These are phyloP conservation scores for Arthrobotrys pseudoclavata DNA, from an alignment of 2,329 filamentous ascomycete genomes.

Conservation along the genomic window DNA sequence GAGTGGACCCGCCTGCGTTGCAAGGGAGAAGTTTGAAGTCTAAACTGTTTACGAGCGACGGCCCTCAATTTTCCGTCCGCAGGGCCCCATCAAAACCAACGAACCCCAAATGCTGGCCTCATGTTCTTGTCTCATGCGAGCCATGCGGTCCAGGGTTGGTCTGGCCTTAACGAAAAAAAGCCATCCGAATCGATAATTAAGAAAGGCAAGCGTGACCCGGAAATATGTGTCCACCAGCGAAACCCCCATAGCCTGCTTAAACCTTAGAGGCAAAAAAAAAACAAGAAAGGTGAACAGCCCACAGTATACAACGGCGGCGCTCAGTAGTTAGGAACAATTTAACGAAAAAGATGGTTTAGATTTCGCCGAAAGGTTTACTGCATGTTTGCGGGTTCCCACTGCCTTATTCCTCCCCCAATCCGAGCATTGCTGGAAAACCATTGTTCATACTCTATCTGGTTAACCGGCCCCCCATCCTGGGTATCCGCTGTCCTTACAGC, in stretches of 20 bases:
- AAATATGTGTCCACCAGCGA: constrained; percentile 52
- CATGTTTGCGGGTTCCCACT: constrained; percentile 10
- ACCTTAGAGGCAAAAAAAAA: constrained; percentile 28
- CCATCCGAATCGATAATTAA: constrained; percentile 39
- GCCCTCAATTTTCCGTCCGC: constrained; percentile 61
- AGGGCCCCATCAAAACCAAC: constrained; percentile 44
- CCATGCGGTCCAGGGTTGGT: constrained; percentile 34
- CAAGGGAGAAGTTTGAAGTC: constrained; percentile 50
- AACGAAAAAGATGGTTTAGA: constrained; percentile 47
- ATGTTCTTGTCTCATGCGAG: constrained; percentile 32
- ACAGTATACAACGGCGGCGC: constrained; percentile 18
- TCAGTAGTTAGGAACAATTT: constrained; percentile 58
- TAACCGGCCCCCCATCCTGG: neutral
- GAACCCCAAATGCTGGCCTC: constrained; percentile 26
- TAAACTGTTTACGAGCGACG: constrained; percentile 58
- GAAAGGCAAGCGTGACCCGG: constrained; percentile 55
- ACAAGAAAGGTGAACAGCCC: constrained; percentile 7
- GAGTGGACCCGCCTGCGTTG: constrained; percentile 58
- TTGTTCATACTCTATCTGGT: constrained; percentile 11
- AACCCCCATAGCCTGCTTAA: constrained; percentile 16
- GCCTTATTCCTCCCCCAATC: constrained; percentile 59
- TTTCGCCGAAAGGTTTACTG: constrained; percentile 53
- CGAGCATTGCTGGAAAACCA: constrained; percentile 29
- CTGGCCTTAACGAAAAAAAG: constrained; percentile 23
- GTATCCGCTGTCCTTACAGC: constrained; percentile 2